A percentile compares a stretch with the other conserved stretches of the same genome.
Conservation (phyloP, 306 rosid species). For the Vigna unguiculata region DNA sequence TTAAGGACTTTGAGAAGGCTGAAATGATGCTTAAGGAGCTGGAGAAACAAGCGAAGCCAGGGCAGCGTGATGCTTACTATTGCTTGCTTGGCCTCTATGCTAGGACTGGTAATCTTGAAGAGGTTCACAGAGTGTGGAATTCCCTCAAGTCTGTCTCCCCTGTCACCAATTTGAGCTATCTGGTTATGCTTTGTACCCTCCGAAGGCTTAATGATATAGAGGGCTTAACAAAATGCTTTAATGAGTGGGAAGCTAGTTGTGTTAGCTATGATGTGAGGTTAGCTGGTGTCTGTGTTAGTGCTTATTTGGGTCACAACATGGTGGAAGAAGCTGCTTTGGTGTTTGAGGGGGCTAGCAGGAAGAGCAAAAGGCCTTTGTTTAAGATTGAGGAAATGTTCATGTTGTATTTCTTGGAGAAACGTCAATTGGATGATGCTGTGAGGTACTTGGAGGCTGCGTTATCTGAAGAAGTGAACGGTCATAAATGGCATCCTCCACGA, state of each 20-base stretch:
- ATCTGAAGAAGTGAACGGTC: constrained; percentile 50
- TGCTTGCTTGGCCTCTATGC: constrained; percentile 72
- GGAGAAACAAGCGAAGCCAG: constrained; percentile 54
- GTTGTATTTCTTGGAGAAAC: constrained; percentile 56
- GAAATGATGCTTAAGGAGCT: constrained; percentile 62
- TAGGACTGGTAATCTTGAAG: constrained; percentile 61
- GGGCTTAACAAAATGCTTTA: constrained; percentile 60
- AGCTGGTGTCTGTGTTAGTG: constrained; percentile 49
- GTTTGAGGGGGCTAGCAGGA: constrained; percentile 59
- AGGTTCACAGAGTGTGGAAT: constrained; percentile 77
- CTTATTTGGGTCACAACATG: constrained; percentile 67
- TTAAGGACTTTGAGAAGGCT: constrained; percentile 64
- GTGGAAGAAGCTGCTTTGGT: constrained; percentile 64
- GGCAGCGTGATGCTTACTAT: constrained; percentile 63
- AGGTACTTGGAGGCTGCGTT: constrained; percentile 60
- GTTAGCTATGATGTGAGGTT: constrained; percentile 64
- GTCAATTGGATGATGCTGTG: constrained; percentile 59
- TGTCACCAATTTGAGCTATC: constrained; percentile 67
- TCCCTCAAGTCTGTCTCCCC: constrained; percentile 56
- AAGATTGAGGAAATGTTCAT: constrained; percentile 69
- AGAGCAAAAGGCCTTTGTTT: constrained; percentile 60
- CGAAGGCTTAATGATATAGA: constrained; percentile 66
- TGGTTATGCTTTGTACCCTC: constrained; percentile 72
- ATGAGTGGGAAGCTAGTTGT: constrained; percentile 80
- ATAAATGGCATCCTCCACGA: constrained; percentile 58